Base-by-base conservation (phyloP, 371 early-diverging fungal species). In the Lichtheimia ornata region DNA sequence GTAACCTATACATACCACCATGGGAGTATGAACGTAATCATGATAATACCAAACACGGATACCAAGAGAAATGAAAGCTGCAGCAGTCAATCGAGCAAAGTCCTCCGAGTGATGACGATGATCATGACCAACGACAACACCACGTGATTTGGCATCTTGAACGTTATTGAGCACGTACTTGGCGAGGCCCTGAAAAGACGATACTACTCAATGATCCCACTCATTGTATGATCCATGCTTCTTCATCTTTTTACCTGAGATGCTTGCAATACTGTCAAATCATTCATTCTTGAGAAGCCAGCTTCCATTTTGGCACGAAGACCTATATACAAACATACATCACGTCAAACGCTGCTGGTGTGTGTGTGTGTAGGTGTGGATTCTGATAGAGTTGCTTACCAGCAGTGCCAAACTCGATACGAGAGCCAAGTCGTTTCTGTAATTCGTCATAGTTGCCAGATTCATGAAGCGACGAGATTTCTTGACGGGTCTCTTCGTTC, bases 241-340 rank as follows among this genome's bases (percentile, higher is more conserved):
- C 50, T n/a, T n/a, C 1, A 17, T 30, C 24, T n/a, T 30, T 17
- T n/a, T 42, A 84, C 89, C 74, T 95, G 94, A 17, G 93, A 86
- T 18, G 95, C 91, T 70, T 93, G 95, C 53, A 93, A 85, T 20
- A 97, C 96, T 0, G 97, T 97, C 65, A 97, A 75, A 58, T 91
- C 90, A 73, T 97, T 97, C 92, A 97, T 96, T 58, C 95, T 77
- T 13, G 94, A 79, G 78, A 94, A 97, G n/a, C 98, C 98, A 57
- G 95, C 94, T 63, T 94, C 93, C 97, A 97, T 97, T 44, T 84
- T 83, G 2, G 97, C 94, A 52, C 98, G 84, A 30, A 97, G 76
- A 14, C 97, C 94, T 87, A 49, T 12, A 47, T 47, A 47, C 47
- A n/a, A n/a, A n/a, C n/a, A n/a, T n/a, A 22, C 22, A 47, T 35